phyloP scores from a whole-genome alignment of 768 basidiomycete species.

The Leccinum ochraceum region DNA sequence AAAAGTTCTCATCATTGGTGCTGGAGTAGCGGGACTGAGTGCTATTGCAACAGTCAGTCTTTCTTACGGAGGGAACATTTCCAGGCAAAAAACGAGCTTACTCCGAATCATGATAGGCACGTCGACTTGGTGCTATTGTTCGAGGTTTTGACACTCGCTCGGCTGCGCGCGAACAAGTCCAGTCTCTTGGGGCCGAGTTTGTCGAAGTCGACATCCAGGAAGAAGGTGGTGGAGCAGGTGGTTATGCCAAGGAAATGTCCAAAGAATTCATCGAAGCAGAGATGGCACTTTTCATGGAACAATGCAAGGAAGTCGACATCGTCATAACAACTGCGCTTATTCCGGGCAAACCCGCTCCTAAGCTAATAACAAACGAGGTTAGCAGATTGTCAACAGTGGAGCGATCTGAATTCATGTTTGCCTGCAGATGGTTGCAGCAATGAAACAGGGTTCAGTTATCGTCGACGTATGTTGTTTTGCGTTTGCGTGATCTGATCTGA shows the following conservation, averaged over 20 bases:
- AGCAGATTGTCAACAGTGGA: slow-evolving; percentile 2
- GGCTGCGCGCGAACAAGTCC: slow-evolving; percentile 85
- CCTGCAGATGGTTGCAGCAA: slow-evolving; percentile 73
- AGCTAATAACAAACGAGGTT: slow-evolving; percentile 72
- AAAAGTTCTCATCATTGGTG: slow-evolving; percentile 86
- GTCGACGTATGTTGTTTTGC: slow-evolving; percentile 52
- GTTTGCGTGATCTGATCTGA: background rate
- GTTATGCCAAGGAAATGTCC: slow-evolving; percentile 90
- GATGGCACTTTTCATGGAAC: slow-evolving; percentile 86
- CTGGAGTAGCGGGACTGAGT: slow-evolving; percentile 86
- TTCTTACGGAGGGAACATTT: background rate
- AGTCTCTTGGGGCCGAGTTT: slow-evolving; percentile 89
- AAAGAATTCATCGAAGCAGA: slow-evolving; percentile 88
- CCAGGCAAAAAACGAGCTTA: slow-evolving; percentile 1
- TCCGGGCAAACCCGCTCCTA: slow-evolving; percentile 85
- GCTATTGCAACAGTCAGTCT: slow-evolving; percentile 76
- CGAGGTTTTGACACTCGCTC: slow-evolving; percentile 86
- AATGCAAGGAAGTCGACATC: slow-evolving; percentile 88
- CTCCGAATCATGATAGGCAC: slow-evolving; percentile 48
- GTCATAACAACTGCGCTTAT: slow-evolving; percentile 86
- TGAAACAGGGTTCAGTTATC: slow-evolving; percentile 90
- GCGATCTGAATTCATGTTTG: slow-evolving; percentile 10
- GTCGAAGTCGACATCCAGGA: slow-evolving; percentile 80
- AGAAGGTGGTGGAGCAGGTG: slow-evolving; percentile 80
- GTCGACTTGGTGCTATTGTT: slow-evolving; percentile 84